These are phyloP conservation scores for Oryza nivara DNA, from an alignment of 176 grass and related monocot species.

Conservation along the genomic window DNA sequence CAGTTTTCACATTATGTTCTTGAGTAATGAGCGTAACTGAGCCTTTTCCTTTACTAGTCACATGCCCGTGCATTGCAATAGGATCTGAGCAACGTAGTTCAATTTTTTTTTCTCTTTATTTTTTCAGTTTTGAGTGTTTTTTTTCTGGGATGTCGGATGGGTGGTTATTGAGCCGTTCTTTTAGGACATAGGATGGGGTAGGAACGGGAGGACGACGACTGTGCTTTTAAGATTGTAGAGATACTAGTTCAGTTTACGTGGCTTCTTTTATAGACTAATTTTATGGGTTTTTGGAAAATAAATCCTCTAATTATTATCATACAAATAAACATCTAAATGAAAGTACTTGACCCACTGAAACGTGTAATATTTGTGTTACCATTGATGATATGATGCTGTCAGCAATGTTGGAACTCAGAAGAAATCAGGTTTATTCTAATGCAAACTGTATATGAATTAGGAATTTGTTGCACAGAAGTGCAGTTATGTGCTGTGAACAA, in stretches of 20 bases:
- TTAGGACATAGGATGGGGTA: too few species aligned
- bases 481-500: neutral
- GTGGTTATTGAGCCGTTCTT: too few species aligned
- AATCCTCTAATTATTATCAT: neutral
- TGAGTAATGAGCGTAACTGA: neutral
- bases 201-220: too few species aligned
- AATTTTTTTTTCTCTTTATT: too few species aligned
- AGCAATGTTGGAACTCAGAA: neutral
- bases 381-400: neutral
- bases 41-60: neutral
- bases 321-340: neutral
- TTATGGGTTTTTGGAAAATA: constrained; percentile 15
- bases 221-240: too few species aligned
- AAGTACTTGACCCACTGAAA: neutral
- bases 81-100: too few species aligned
- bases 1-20: constrained; percentile 4
- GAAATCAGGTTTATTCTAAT: neutral
- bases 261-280: neutral
- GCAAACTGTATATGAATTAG: neutral
- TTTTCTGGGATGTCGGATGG: too few species aligned
- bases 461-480: neutral
- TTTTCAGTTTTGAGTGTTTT: too few species aligned
- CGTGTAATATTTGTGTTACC: neutral
- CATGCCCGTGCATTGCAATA: too few species aligned
- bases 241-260: neutral